Evolutionary conservation across 2,329 filamentous ascomycete species (phyloP).

Genomic region (Pseudocercospora fuligena): DNA sequence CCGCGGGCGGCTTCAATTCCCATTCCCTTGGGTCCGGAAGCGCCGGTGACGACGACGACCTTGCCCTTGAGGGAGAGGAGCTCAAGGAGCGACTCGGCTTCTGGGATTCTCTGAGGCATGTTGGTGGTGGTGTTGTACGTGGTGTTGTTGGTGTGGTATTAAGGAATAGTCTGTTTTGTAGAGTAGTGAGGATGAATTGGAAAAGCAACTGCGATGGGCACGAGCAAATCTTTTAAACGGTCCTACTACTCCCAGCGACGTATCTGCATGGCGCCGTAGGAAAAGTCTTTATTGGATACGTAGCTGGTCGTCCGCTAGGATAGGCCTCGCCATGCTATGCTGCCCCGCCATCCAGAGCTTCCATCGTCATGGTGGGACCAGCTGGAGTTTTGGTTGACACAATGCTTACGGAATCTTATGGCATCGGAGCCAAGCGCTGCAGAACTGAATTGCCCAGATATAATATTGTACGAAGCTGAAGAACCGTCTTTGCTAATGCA

Average conservation of each 20-base stretch:
- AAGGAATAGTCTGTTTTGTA: background rate
- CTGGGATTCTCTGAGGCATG: conserved; percentile 63
- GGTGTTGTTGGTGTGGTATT: conserved; percentile 9
- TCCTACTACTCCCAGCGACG: conserved; percentile 8
- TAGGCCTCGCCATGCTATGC: conserved; percentile 10
- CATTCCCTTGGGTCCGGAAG: conserved; percentile 68
- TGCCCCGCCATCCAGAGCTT: conserved; percentile 11
- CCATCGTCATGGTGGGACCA: conserved; percentile 21
- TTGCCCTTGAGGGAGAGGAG: conserved; percentile 60
- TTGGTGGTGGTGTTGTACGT: conserved; percentile 21
- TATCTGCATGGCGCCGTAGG: conserved; percentile 16
- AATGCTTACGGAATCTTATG: conserved; percentile 4
- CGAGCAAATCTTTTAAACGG: conserved; percentile 20
- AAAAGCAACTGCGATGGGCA: conserved; percentile 11
- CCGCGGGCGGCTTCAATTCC: conserved; percentile 70
- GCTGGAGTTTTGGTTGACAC: conserved; percentile 1
- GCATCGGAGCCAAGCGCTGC: background rate
- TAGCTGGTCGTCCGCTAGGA: conserved; percentile 21
- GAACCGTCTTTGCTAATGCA: background rate
- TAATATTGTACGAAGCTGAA: background rate
- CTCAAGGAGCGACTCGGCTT: conserved; percentile 62
- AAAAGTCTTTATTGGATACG: conserved; percentile 19
- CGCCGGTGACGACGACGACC: conserved; percentile 58
- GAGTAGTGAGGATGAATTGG: conserved; percentile 1
- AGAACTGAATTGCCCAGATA: background rate